A percentile compares a stretch with the other conserved stretches of the same genome.
These are phyloP conservation scores for Colletotrichum trifolii DNA, from an alignment of 2,329 filamentous ascomycete species.

Conservation along the genomic window DNA sequence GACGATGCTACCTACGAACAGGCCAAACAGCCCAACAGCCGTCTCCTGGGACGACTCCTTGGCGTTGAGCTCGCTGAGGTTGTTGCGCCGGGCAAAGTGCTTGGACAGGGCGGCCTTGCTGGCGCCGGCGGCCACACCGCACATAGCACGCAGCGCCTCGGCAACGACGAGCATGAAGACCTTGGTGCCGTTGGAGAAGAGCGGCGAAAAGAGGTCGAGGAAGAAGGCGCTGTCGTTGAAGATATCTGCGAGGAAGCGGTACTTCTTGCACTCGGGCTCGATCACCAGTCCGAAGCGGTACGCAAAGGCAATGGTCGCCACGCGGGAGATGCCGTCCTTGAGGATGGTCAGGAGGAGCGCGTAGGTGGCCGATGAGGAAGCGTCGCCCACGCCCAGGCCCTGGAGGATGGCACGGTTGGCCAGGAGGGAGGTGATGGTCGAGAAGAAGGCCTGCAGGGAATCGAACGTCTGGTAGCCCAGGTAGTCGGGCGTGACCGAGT, in stretches of 20 bases:
- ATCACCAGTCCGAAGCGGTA: conserved; percentile 84
- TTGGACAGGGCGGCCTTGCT: conserved; percentile 91
- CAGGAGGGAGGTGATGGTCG: conserved; percentile 81
- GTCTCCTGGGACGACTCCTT: conserved; percentile 97
- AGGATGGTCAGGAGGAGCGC: conserved; percentile 86
- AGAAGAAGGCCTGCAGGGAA: conserved; percentile 86
- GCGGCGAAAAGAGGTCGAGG: conserved; percentile 84
- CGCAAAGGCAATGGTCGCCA: conserved; percentile 89
- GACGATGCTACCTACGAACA: conserved; percentile 84
- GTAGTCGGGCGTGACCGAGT: conserved; percentile 88
- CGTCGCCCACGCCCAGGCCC: conserved; percentile 84
- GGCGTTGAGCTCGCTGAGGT: conserved; percentile 92
- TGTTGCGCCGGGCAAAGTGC: conserved; percentile 89
- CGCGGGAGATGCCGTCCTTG: conserved; percentile 81
- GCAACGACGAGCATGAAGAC: conserved; percentile 61
- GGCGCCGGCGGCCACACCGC: conserved; percentile 89
- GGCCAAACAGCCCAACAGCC: conserved; percentile 86
- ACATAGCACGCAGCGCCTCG: conserved; percentile 70
- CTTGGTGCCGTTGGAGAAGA: conserved; percentile 68
- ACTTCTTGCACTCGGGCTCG: conserved; percentile 91
- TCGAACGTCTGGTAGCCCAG: conserved; percentile 77
- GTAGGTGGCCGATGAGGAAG: conserved; percentile 79
- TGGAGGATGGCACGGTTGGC: conserved; percentile 86
- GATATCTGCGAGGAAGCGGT: conserved; percentile 86
- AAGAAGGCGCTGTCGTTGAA: conserved; percentile 90